Base-by-base conservation (phyloP, 805 yeast species). In the Saccharomycopsis guyanensis region DNA sequence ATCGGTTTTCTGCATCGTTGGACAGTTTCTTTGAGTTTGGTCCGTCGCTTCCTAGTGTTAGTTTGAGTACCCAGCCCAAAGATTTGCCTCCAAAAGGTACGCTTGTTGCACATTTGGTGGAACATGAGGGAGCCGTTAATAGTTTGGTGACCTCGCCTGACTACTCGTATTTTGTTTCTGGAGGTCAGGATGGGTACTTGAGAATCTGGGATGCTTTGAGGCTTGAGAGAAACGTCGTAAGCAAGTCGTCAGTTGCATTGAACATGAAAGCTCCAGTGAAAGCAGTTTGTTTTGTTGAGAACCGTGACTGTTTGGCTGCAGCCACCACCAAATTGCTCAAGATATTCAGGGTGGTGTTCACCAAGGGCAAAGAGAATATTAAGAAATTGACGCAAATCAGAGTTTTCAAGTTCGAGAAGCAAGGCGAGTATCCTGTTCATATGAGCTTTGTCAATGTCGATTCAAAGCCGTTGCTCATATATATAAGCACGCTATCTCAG, bases 191-290 rank as follows among this genome's bases (percentile, higher is more conserved):
- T 24, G 96, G 97, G 0, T 58, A 66, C 1, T 56, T 93, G 34
- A 82, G 78, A 53, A 62, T 91, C 0, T 93, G 97, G 97, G 94
- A 86, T 57, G 62, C 80, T 0, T 56, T 65, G 7, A 75, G 78
- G 48, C 63, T 89, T 32, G 86, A 80, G 43, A 73, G 73, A 45
- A 83, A 82, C 35, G 75, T 79, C 3, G 65, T 73, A 7, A 73
- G 74, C 25, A 65, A 71, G 3, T 71, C 86, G 0, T 60, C 68
- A 6, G 52, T 75, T 5, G 64, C 74, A 1, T 58, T 73, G 1
- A 70, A 73, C 35, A 61, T 81, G 40, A 72, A 72, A 0, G 66
- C 77, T 0, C 52, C 77, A 0, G 69, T 86, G 4, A 68, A 71
- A 0, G 64, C 69, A 10, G 61, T 85, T 12, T 56, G 61, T 16